phyloP scores from a whole-genome alignment of 371 early-diverging fungal genomes.

The Mortierella sp. region DNA sequence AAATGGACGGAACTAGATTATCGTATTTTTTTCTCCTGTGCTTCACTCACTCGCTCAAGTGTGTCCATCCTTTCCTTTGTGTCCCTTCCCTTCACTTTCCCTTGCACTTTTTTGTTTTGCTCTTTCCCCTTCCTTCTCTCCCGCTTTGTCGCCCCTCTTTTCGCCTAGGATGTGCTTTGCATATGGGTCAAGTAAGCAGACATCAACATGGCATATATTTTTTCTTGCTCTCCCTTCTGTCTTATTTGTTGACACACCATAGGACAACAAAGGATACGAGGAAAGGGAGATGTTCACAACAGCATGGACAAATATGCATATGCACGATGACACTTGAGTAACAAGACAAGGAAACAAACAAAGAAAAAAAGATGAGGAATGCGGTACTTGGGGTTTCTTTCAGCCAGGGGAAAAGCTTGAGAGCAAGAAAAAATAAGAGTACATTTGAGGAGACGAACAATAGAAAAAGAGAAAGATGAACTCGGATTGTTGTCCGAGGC shows the following conservation, averaged over 20 bases:
- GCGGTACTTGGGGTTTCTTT: background rate
- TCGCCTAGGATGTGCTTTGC: background rate
- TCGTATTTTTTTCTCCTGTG: background rate
- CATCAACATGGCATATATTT: slow-evolving; percentile 2
- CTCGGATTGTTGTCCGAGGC: background rate
- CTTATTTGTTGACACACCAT: background rate
- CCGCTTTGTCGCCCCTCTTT: background rate
- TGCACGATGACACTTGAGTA: background rate
- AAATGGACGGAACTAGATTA: background rate
- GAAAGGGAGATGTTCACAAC: background rate
- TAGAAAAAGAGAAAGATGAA: background rate
- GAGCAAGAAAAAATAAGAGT: background rate
- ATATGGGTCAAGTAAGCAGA: slow-evolving; percentile 10
- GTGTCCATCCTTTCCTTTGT: background rate
- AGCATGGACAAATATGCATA: background rate
- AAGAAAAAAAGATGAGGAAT: slow-evolving; percentile 2
- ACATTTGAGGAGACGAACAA: background rate
- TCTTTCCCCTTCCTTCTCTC: background rate
- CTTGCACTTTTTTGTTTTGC: background rate
- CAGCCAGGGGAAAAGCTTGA: background rate
- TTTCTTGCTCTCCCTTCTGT: background rate
- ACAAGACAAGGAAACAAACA: background rate
- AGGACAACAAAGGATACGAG: background rate
- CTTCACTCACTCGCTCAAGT: too few relatives aligned
- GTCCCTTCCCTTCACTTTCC: background rate